phyloP scores from a whole-genome alignment of 176 grass and related monocot species.

The Tuctoria greenei region DNA sequence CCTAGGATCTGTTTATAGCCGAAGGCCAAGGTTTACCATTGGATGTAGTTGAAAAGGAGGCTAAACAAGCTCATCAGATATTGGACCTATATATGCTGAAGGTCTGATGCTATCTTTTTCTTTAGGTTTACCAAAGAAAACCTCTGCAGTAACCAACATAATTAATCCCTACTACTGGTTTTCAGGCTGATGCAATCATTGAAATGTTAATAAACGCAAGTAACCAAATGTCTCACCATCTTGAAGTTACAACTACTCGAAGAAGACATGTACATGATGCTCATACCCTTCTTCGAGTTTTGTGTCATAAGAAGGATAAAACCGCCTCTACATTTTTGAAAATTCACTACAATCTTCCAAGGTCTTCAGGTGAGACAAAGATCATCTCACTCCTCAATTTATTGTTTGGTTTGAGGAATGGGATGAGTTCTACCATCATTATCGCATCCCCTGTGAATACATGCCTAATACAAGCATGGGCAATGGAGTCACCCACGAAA shows the following conservation, averaged over 20 bases:
- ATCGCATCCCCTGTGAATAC: background rate
- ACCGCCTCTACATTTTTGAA: conserved; percentile 75
- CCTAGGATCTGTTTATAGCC: conserved; percentile 89
- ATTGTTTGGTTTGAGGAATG: background rate
- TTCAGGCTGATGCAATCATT: conserved; percentile 73
- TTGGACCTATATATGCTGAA: conserved; percentile 73
- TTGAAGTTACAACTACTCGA: conserved; percentile 37
- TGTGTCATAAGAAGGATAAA: conserved; percentile 95
- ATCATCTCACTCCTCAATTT: background rate
- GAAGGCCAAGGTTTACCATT: conserved; percentile 84
- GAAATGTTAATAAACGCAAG: conserved; percentile 80
- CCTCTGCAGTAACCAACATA: background rate
- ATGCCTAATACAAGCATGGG: background rate
- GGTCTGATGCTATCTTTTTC: conserved; percentile 47
- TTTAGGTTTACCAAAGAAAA: conserved; percentile 26
- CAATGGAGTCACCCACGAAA: background rate
- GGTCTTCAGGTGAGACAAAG: conserved; percentile 71
- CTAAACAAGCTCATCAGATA: conserved; percentile 69
- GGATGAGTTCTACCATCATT: background rate
- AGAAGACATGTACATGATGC: conserved; percentile 64
- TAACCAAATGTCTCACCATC: conserved; percentile 56
- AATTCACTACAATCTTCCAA: conserved; percentile 86
- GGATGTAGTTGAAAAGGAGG: conserved; percentile 70
- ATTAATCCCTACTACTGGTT: conserved; percentile 28
- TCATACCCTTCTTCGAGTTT: conserved; percentile 79